Conservation (phyloP, 2,329 filamentous ascomycete genomes). For the Aspergillus pseudotamarii region DNA sequence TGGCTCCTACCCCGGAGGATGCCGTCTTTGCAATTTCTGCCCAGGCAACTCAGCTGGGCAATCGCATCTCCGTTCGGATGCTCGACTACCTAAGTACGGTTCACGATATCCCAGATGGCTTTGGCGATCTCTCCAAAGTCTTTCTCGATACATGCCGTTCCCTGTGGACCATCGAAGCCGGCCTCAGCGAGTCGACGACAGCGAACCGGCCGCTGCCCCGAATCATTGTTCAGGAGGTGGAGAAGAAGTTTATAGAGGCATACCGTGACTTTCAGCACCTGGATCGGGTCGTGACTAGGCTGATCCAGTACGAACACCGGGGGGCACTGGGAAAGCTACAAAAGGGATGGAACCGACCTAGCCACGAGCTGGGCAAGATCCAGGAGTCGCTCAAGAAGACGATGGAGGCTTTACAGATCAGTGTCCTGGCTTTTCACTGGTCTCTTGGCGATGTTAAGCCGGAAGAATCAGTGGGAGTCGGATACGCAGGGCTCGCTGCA, state of each 20-base stretch:
- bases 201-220: slow-evolving; percentile 57
- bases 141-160: slow-evolving; percentile 69
- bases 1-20: slow-evolving; percentile 18
- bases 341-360: slow-evolving; percentile 57
- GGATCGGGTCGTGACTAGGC: slow-evolving; percentile 64
- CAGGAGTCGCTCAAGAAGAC: slow-evolving; percentile 59
- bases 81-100: slow-evolving; percentile 64
- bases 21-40: slow-evolving; percentile 49
- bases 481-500: slow-evolving; percentile 68
- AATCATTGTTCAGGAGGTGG: slow-evolving; percentile 66
- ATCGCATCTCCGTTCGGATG: slow-evolving; percentile 66
- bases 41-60: slow-evolving; percentile 62
- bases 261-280: slow-evolving; percentile 65
- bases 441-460: slow-evolving; percentile 61
- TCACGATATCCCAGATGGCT: slow-evolving; percentile 58
- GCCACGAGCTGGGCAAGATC: slow-evolving; percentile 24
- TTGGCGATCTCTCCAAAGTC: slow-evolving; percentile 63
- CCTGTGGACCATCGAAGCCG: slow-evolving; percentile 69
- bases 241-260: slow-evolving; percentile 64
- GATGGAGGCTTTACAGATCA: slow-evolving; percentile 65
- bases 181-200: slow-evolving; percentile 58
- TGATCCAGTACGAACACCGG: slow-evolving; percentile 65
- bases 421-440: slow-evolving; percentile 69
- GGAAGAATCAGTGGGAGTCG: slow-evolving; percentile 65
- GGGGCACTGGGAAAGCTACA: slow-evolving; percentile 62